These are phyloP conservation scores for Aspergillus ostianus DNA, from an alignment of 495 filamentous ascomycete genomes.

Conservation along the genomic window DNA sequence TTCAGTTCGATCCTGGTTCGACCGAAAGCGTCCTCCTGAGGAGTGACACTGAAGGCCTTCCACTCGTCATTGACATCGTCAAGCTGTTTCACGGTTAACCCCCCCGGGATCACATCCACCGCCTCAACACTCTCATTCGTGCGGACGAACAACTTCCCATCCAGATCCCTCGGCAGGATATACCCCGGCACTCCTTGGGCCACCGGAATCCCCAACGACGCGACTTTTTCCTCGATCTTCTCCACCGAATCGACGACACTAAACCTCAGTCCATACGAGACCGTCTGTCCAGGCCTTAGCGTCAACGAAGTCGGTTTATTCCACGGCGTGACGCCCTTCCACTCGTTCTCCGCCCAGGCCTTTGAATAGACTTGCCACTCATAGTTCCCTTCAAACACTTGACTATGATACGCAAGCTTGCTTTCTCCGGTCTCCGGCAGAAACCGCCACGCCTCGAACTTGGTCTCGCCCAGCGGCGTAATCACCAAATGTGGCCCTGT, in stretches of 20 bases:
- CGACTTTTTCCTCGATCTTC: conserved; percentile 39
- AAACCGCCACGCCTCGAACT: conserved; percentile 49
- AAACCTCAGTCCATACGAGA: conserved; percentile 46
- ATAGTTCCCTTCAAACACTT: conserved; percentile 53
- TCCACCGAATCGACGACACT: conserved; percentile 38
- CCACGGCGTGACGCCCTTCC: conserved; percentile 43
- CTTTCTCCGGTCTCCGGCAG: conserved; percentile 28
- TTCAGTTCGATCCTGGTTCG: conserved; percentile 38
- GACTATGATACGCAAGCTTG: conserved; percentile 40
- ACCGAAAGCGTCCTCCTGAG: conserved; percentile 22
- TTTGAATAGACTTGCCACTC: conserved; percentile 49
- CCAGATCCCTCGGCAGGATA: conserved; percentile 42
- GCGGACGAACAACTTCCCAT: conserved; percentile 39
- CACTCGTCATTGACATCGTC: conserved; percentile 16
- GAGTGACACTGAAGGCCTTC: conserved; percentile 18
- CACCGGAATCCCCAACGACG: conserved; percentile 36
- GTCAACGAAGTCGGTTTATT: conserved; percentile 44
- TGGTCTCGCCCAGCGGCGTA: conserved; percentile 41
- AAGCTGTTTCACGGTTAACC: not conserved
- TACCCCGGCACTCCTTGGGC: conserved; percentile 45
- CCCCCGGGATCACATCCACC: not conserved
- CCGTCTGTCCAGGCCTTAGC: conserved; percentile 36
- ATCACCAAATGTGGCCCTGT: conserved; percentile 46
- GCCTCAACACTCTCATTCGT: conserved; percentile 12
- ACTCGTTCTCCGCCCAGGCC: conserved; percentile 51